A percentile compares a stretch with the other conserved stretches of the same genome.
Evolutionary conservation across 768 basidiomycete species (phyloP).

Genomic region (Boletus subparvulus): DNA sequence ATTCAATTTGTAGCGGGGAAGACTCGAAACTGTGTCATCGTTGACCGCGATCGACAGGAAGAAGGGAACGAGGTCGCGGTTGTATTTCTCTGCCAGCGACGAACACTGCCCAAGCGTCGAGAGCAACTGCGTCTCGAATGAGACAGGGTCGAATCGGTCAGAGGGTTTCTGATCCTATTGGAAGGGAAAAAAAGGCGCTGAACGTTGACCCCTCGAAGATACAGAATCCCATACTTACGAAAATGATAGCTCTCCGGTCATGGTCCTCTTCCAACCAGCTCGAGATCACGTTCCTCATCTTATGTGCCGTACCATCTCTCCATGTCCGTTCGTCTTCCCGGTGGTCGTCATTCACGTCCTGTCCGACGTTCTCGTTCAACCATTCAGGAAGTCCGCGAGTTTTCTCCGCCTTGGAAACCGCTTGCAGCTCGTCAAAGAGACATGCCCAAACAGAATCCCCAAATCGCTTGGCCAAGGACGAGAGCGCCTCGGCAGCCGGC

Average conservation of each 20-base stretch:
- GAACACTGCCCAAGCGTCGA: conserved; percentile 65
- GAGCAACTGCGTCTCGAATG: conserved; percentile 83
- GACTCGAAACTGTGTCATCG: conserved; percentile 34
- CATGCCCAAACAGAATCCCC: conserved; percentile 72
- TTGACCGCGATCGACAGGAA: conserved; percentile 58
- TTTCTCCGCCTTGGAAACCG: conserved; percentile 18
- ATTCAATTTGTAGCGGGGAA: conserved; percentile 61
- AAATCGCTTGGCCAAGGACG: conserved; percentile 50
- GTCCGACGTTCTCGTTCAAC: conserved; percentile 25
- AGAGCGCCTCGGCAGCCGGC: conserved; percentile 70
- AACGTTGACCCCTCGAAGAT: background rate
- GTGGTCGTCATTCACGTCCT: conserved; percentile 27
- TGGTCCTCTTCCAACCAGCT: conserved; percentile 44
- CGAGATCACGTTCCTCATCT: conserved; percentile 46
- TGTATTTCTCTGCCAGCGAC: conserved; percentile 80
- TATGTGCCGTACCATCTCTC: conserved; percentile 74
- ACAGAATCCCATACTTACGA: conserved; percentile 27
- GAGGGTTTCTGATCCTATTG: conserved; percentile 38
- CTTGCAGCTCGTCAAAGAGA: conserved; percentile 62
- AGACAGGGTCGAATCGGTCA: conserved; percentile 67
- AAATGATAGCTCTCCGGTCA: conserved; percentile 33
- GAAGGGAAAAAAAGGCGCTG: background rate
- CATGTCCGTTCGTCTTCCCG: conserved; percentile 74
- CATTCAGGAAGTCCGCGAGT: conserved; percentile 19
- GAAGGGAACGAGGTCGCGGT: conserved; percentile 80